phyloP scores from a whole-genome alignment of 23 red algal genomes.

The Gracilaria vermiculophylla region DNA sequence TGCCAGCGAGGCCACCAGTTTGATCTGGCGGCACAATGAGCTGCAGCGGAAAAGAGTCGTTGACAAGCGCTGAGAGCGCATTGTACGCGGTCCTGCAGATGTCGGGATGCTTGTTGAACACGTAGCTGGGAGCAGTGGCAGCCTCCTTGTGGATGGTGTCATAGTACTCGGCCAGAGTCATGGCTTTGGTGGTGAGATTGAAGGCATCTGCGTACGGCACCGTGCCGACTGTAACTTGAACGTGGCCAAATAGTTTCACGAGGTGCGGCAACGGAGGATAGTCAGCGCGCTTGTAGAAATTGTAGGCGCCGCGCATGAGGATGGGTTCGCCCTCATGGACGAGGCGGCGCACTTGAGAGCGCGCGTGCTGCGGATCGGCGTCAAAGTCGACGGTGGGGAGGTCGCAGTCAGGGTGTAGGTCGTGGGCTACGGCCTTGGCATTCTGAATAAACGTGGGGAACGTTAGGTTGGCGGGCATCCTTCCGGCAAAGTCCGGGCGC shows the following conservation, averaged over 20 bases:
- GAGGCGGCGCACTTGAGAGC: slow-evolving; percentile 45
- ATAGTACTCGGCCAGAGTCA: slow-evolving; percentile 65
- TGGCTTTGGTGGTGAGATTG: slow-evolving; percentile 33
- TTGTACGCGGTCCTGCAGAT: slow-evolving; percentile 29
- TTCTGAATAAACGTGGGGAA: slow-evolving; percentile 61
- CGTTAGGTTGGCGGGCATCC: slow-evolving; percentile 43
- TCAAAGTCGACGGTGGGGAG: slow-evolving; percentile 51
- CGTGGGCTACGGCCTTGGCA: slow-evolving; percentile 6
- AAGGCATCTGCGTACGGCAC: slow-evolving; percentile 77
- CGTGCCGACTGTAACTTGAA: slow-evolving; percentile 66
- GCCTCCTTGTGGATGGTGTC: slow-evolving; percentile 18
- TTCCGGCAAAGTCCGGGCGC: slow-evolving; percentile 40
- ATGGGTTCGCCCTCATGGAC: slow-evolving; percentile 76
- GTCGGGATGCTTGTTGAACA: slow-evolving; percentile 60
- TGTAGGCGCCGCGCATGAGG: slow-evolving; percentile 68
- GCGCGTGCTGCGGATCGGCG: not conserved
- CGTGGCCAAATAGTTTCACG: slow-evolving; percentile 26
- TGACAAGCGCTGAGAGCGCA: slow-evolving; percentile 41
- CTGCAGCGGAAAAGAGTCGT: slow-evolving; percentile 38
- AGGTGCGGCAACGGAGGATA: not conserved
- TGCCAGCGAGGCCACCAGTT: slow-evolving; percentile 32
- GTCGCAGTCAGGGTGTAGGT: slow-evolving; percentile 48
- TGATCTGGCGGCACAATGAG: slow-evolving; percentile 60
- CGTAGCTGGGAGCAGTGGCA: slow-evolving; percentile 49
- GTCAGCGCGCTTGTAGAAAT: slow-evolving; percentile 23